Evolutionary conservation across 306 rosid species (phyloP).

Genomic region (Vigna radiata): DNA sequence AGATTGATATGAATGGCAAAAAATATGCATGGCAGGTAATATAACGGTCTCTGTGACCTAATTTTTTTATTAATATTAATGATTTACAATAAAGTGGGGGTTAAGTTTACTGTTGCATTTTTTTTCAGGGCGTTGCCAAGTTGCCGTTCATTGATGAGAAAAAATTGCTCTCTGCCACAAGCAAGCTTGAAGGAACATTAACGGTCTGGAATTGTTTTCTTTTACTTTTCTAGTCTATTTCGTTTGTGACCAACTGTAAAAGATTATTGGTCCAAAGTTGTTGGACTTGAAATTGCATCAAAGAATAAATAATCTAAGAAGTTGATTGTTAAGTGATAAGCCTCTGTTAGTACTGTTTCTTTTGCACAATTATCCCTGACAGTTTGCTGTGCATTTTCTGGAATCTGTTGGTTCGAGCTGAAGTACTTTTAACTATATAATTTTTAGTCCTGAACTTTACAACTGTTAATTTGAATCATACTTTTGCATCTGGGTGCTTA

Average conservation of each 20-base stretch:
- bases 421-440: neutral
- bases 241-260: conserved; percentile 18
- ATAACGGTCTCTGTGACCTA: neutral
- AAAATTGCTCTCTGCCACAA: conserved; percentile 79
- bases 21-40: conserved; percentile 95
- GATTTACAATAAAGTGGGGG: conserved; percentile 36
- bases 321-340: conserved; percentile 1
- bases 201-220: conserved; percentile 64
- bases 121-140: conserved; percentile 87
- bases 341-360: neutral
- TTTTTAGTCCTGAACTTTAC: conserved; percentile 20
- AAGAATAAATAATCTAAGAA: conserved; percentile 30
- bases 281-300: conserved; percentile 19
- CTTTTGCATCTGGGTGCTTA: conserved; percentile 39
- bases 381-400: conserved; percentile 1
- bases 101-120: conserved; percentile 36
- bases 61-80: conserved; percentile 10
- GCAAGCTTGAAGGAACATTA: conserved; percentile 82
- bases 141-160: conserved; percentile 94
- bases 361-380: conserved; percentile 10
- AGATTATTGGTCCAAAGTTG: conserved; percentile 32
- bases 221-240: neutral
- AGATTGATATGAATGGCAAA: conserved; percentile 99
- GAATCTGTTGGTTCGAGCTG: neutral
- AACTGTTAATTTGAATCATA: conserved; percentile 1